phyloP scores from a whole-genome alignment of 2,329 filamentous ascomycete genomes.

The Apiospora kogelbergensis region DNA sequence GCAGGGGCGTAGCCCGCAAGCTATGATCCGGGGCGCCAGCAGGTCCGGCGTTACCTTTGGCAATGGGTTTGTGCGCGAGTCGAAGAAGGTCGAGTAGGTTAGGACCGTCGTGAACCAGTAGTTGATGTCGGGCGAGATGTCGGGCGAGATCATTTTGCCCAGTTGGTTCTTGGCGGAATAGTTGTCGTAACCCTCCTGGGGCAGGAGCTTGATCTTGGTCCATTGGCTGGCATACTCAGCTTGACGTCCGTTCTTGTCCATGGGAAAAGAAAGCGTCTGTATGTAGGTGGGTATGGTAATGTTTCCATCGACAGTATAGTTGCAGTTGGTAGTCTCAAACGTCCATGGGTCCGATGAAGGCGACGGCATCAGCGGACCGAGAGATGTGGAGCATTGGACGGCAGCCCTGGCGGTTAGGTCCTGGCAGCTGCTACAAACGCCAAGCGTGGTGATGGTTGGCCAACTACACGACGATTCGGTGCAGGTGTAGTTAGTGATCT shows the following conservation, averaged over 20 bases:
- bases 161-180: not conserved
- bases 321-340: not conserved
- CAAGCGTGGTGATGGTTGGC: not conserved
- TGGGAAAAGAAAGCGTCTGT: not conserved
- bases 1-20: not conserved
- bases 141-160: not conserved
- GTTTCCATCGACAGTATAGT: not conserved
- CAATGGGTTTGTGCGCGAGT: not conserved
- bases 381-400: not conserved
- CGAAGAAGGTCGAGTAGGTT: not conserved
- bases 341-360: not conserved
- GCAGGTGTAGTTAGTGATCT: not conserved
- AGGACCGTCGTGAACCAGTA: not conserved
- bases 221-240: not conserved
- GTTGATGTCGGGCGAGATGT: not conserved
- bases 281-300: not conserved
- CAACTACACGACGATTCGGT: not conserved
- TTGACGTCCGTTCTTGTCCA: not conserved
- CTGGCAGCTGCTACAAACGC: not conserved
- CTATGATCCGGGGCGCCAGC: not conserved
- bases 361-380: not conserved
- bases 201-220: not conserved
- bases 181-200: not conserved
- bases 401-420: not conserved
- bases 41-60: not conserved